Evolutionary conservation across 1,284 basidiomycete species (phyloP).

Genomic region (Apiotrichum brassicae): DNA sequence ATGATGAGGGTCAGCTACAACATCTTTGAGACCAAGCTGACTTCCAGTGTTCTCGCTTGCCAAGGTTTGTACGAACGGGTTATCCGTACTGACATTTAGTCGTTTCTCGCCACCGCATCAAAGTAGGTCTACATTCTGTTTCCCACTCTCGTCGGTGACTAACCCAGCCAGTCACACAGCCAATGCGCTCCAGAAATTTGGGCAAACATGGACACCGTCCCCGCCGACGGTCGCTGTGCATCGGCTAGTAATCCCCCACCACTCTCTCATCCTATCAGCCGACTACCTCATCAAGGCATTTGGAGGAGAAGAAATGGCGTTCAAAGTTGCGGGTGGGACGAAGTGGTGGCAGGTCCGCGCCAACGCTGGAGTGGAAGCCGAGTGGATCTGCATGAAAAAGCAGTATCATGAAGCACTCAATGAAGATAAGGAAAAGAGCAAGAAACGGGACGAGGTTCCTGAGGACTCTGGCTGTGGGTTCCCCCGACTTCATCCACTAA

Average conservation of each 20-base stretch:
- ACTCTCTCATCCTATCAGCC: slow-evolving; percentile 71
- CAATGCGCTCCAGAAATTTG: slow-evolving; percentile 67
- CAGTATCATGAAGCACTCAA: slow-evolving; percentile 43
- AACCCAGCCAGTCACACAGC: background rate
- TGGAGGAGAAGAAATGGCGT: slow-evolving; percentile 71
- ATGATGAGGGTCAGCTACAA: slow-evolving; percentile 57
- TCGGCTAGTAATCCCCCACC: slow-evolving; percentile 58
- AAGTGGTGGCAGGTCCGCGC: slow-evolving; percentile 96
- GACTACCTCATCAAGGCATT: slow-evolving; percentile 67
- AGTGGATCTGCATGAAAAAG: slow-evolving; percentile 72
- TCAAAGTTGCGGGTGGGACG: slow-evolving; percentile 72
- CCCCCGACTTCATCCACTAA: background rate
- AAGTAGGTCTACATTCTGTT: slow-evolving; percentile 32
- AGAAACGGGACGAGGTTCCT: slow-evolving; percentile 9
- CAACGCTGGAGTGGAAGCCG: slow-evolving; percentile 68
- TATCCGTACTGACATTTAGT: slow-evolving; percentile 41
- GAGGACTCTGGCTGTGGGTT: slow-evolving; percentile 25
- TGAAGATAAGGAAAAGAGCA: slow-evolving; percentile 25
- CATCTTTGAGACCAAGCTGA: slow-evolving; percentile 10
- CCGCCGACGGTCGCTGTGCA: slow-evolving; percentile 83
- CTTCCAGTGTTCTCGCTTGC: slow-evolving; percentile 61
- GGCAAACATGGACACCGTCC: slow-evolving; percentile 75
- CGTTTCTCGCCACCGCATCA: slow-evolving; percentile 57
- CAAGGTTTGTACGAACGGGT: slow-evolving; percentile 54
- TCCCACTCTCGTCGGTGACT: slow-evolving; percentile 8